Percentiles rank a stretch among this genome's conserved stretches.
Conservation (phyloP, 768 basidiomycete species). For the Mycena vitilis region DNA sequence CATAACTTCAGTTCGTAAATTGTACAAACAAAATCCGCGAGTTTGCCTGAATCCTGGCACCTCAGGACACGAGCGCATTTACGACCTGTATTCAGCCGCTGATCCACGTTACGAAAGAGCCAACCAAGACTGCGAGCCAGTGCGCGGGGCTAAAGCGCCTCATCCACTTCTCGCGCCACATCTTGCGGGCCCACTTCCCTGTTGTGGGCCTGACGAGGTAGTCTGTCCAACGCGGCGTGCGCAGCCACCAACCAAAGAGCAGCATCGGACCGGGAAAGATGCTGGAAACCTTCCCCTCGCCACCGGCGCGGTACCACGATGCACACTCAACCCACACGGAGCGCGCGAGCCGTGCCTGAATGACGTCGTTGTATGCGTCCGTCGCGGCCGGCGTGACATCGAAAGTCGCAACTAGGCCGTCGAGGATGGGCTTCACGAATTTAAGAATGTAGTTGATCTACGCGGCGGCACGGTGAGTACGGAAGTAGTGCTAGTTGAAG, state of each 20-base stretch:
- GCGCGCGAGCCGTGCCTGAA: conserved; percentile 58
- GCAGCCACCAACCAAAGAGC: conserved; percentile 23
- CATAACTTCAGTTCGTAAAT: too few relatives aligned
- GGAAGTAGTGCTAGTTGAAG: not conserved
- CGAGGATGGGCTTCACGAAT: conserved; percentile 64
- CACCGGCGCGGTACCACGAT: conserved; percentile 62
- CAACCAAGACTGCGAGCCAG: not conserved
- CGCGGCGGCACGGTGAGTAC: too few relatives aligned
- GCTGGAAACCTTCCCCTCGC: conserved; percentile 44
- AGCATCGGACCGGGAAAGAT: conserved; percentile 29
- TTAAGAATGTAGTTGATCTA: conserved; percentile 64
- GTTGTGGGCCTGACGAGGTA: not conserved
- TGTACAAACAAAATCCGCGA: too few relatives aligned
- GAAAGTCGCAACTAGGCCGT: conserved; percentile 60
- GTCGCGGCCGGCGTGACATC: conserved; percentile 60
- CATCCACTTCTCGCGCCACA: conserved; percentile 2
- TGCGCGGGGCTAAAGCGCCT: not conserved
- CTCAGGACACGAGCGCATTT: too few relatives aligned
- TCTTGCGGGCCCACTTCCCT: not conserved
- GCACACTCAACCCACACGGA: conserved; percentile 67
- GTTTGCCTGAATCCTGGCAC: too few relatives aligned
- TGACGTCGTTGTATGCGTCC: conserved; percentile 62
- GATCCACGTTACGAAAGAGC: not conserved
- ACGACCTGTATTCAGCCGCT: not conserved
- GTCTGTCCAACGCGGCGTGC: conserved; percentile 2